Evolutionary conservation across 1,139 yeast genomes (phyloP).

Genomic region (Candida mesenterica): DNA sequence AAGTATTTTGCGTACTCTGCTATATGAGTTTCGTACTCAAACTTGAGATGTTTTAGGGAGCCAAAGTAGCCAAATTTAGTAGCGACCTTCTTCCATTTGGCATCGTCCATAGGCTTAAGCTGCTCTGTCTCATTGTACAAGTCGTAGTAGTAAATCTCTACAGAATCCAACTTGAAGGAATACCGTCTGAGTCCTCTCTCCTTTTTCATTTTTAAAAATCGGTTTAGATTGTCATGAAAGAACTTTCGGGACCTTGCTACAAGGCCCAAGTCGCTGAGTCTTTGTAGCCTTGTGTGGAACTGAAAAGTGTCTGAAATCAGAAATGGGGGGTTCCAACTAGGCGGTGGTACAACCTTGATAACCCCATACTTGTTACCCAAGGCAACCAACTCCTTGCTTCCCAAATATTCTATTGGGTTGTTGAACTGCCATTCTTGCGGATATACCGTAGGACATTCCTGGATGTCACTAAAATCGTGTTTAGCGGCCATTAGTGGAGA

Average conservation of each 20-base stretch:
- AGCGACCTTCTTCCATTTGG: conserved; percentile 36
- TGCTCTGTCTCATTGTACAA: conserved; percentile 47
- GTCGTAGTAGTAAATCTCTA: conserved; percentile 50
- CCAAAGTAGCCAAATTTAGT: conserved; percentile 22
- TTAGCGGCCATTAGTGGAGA: background rate
- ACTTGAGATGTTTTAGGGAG: conserved; percentile 21
- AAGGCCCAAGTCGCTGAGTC: conserved; percentile 60
- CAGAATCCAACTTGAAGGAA: conserved; percentile 20
- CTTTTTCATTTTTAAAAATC: conserved; percentile 51
- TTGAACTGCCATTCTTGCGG: conserved; percentile 57
- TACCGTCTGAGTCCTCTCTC: conserved; percentile 25
- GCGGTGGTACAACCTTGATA: conserved; percentile 65
- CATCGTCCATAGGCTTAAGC: conserved; percentile 18
- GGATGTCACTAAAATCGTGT: background rate
- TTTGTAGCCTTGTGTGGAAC: conserved; percentile 67
- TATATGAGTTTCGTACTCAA: conserved; percentile 35
- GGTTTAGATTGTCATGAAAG: conserved; percentile 58
- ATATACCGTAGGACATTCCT: conserved; percentile 50
- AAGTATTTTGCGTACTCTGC: conserved; percentile 48
- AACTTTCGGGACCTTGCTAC: conserved; percentile 60
- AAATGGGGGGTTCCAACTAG: conserved; percentile 48
- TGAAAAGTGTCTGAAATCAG: conserved; percentile 53
- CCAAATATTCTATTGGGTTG: conserved; percentile 61
- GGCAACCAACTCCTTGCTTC: conserved; percentile 46
- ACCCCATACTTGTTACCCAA: conserved; percentile 63